Conservation (phyloP, 495 filamentous ascomycete species). For the Amphirosellinia nigrospora region DNA sequence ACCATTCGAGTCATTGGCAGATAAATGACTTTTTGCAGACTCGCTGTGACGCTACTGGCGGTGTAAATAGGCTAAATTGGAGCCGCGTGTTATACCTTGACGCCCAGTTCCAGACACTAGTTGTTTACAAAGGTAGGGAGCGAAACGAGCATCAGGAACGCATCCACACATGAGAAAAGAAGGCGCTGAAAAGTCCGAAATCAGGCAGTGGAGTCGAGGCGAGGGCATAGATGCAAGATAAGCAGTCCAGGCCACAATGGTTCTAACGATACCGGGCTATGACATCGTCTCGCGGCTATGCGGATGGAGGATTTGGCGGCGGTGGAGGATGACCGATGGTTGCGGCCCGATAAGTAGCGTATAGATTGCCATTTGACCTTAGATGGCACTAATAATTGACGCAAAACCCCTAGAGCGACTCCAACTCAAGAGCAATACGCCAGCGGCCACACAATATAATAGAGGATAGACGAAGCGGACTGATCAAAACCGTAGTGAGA, state of each 20-base stretch:
- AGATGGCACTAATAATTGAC: slow-evolving; percentile 8
- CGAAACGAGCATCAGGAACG: not conserved
- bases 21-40: slow-evolving; percentile 15
- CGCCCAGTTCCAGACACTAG: not conserved
- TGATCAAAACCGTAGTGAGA: not conserved
- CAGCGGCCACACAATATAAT: not conserved
- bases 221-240: slow-evolving; percentile 19
- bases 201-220: slow-evolving; percentile 16
- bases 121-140: not conserved
- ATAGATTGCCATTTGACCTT: slow-evolving; percentile 18
- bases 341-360: slow-evolving; percentile 29
- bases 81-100: not conserved
- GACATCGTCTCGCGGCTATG: slow-evolving; percentile 22
- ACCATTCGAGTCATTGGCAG: not conserved
- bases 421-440: not conserved
- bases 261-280: not conserved
- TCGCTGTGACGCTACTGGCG: slow-evolving; percentile 8
- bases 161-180: slow-evolving; percentile 2
- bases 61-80: slow-evolving; percentile 25
- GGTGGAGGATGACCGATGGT: slow-evolving; percentile 22
- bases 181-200: slow-evolving; percentile 2
- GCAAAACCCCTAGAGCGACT: slow-evolving; percentile 7
- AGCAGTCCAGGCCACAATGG: slow-evolving; percentile 15
- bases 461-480: not conserved
- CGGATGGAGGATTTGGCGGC: slow-evolving; percentile 18